Evolutionary conservation across 2,329 filamentous ascomycete genomes (phyloP), one percentile per base, ranked within the genome.

Genomic region (Botrytis sinoallii): DNA sequence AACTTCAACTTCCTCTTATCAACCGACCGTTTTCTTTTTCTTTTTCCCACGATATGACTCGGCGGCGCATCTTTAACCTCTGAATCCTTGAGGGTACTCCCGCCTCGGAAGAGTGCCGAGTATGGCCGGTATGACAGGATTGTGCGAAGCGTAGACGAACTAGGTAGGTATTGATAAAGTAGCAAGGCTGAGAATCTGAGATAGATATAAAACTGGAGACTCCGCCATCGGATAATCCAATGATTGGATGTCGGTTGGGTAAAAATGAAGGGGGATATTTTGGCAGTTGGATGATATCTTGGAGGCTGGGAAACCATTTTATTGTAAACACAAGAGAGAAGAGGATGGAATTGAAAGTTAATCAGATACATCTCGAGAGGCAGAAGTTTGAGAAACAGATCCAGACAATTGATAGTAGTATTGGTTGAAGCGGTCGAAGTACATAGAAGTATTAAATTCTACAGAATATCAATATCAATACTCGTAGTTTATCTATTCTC

Each of bases 201-300:
- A 35, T 18, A 52, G 38, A 46, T 32, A 14, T 22, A 59, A 65
- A 71, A 71, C 32, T 44, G 65, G 70, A 63, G 29, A 18, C 55
- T 57, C 60, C 61, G 38, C 38, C 70, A 67, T 67, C 70, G 70
- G 60, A 57, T 18, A 72, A 67, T 72, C 38, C 12, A 44, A 66
- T 12, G 70, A 72, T 57, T 72, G 70, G 60, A 42, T 25, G 44
- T 66, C 44, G 60, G n/a, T 64, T 66, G n/a, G 46, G 38, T 71
- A 46, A 29, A 32, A 35, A 32, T 57, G 66, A 57, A 42, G 38
- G 48, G 32, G 35, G 48, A 20, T 29, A 22, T 68, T 25, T 52
- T 52, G 48, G 25, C 32, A 32, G 32, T 32, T n/a, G 48, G 48
- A n/a, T n/a, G 48, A 52, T 57, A 72, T 72, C 10, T 67, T 38